These are phyloP conservation scores for Aethionema arabicum DNA, from an alignment of 345 rosid genomes.

Conservation along the genomic window DNA sequence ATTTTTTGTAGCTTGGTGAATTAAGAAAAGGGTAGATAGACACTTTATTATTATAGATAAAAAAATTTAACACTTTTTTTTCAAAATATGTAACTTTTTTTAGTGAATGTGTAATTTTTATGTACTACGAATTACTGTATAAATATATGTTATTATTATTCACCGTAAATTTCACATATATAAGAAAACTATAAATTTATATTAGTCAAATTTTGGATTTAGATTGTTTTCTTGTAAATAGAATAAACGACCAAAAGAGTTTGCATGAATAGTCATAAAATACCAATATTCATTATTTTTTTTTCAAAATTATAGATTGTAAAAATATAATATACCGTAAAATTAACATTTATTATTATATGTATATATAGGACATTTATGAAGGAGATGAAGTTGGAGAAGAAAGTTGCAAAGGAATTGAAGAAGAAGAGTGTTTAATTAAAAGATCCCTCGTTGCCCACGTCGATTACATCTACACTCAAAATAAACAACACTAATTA, in stretches of 20 bases:
- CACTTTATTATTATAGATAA: too few relatives aligned
- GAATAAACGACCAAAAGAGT: background rate
- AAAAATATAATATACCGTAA: background rate
- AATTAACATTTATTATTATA: slow-evolving; percentile 10
- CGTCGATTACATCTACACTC: slow-evolving; percentile 55
- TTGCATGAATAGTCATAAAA: slow-evolving; percentile 22
- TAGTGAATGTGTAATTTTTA: too few relatives aligned
- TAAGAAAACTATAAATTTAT: background rate
- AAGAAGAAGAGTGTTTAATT: slow-evolving; percentile 57
- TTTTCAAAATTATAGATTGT: background rate
- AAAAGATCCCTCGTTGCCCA: slow-evolving; percentile 50
- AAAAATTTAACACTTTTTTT: too few relatives aligned
- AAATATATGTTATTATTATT: too few relatives aligned
- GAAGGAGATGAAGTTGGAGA: slow-evolving; percentile 33
- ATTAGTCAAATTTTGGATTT: slow-evolving; percentile 6
- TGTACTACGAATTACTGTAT: too few relatives aligned
- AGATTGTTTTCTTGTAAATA: background rate
- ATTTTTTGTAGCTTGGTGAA: too few relatives aligned
- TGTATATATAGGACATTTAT: slow-evolving; percentile 23
- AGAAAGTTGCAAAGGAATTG: slow-evolving; percentile 46
- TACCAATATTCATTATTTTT: background rate
- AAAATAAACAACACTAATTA: slow-evolving; percentile 35
- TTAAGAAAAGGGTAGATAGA: too few relatives aligned
- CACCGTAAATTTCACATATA: too few relatives aligned
- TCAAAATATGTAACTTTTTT: too few relatives aligned